A percentile compares a stretch with the other conserved stretches of the same genome.
These are phyloP conservation scores for Trichoderma sp. DNA, from an alignment of 2,329 filamentous ascomycete species.

Conservation along the genomic window DNA sequence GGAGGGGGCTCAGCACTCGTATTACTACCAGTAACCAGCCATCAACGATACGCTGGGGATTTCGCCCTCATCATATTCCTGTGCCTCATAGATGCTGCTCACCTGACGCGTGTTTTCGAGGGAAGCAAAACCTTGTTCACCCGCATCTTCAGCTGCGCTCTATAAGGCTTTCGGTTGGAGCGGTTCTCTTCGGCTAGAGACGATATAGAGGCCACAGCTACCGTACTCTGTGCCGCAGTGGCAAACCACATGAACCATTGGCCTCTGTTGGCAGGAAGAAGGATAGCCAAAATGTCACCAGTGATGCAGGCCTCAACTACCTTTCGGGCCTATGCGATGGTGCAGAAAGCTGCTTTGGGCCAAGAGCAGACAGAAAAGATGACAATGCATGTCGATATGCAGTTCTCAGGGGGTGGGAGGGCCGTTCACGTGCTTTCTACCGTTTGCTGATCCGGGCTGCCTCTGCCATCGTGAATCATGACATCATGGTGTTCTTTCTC, in stretches of 20 bases:
- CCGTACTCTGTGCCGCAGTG: constrained; percentile 4
- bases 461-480: constrained; percentile 4
- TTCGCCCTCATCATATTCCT: background rate
- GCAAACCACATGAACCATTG: background rate
- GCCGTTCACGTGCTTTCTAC: background rate
- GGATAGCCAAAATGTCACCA: background rate
- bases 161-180: background rate
- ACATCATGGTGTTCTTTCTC: constrained; percentile 11
- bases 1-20: background rate
- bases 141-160: background rate
- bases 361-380: background rate
- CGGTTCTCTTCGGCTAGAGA: background rate
- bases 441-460: background rate
- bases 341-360: background rate
- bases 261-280: background rate
- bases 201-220: background rate
- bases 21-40: background rate
- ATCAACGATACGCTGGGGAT: background rate
- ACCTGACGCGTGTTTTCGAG: background rate
- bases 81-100: background rate
- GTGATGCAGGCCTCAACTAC: background rate
- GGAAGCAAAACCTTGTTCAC: constrained; percentile 3
- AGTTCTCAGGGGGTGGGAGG: background rate
- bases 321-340: constrained; percentile 1
- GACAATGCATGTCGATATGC: background rate